Evolutionary conservation across 768 basidiomycete species (phyloP), one percentile per base, ranked within the genome.

Genomic region (Lactarius evosmus): DNA sequence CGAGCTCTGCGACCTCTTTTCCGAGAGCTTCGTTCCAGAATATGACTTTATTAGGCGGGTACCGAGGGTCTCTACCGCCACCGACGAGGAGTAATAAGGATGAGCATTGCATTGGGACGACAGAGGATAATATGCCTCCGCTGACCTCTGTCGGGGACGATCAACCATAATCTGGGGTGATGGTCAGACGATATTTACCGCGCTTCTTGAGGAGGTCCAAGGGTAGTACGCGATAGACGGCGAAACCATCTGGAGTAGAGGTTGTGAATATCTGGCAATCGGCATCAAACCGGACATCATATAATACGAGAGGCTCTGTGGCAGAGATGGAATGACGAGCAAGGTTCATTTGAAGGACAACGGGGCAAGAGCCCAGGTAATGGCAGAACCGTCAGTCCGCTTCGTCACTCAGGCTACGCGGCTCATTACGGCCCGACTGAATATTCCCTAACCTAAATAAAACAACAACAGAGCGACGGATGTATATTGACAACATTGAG

Each of bases 11-110:
- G 55, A 93, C 88, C 72, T 94, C 90, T 65, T 78, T 77, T n/a
- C 84, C 84, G 4, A 83, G 75, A 3, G 81, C 82, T 75, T 93
- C 93, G 74, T 95, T 89, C 92, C 92, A 95, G 58, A 96, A 74
- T 67, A 95, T 80, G 59, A 95, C 90, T 77, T 96, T 95, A 76
- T 95, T 95, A 32, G 89, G 90, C 32, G 94, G 90, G 75, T 94
- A 95, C 11, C 88, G 82, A 33, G 93, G 93, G 73, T 90, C 93
- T 60, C 86, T 83, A 41, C 93, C 92, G 51, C 93, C 93, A 55
- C 93, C 93, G 60, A 94, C 79, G 53, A 95, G 85, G 74, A 94
- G 93, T 55, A 95, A 79, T 25, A 95, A 77, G 63, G 91, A 93
- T 12, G 91, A 87, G 12, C 86, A 82, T 71, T 95, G 91, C 60